Evolutionary conservation across 2,329 filamentous ascomycete genomes (phyloP).

Genomic region (Ophiocordyceps polyrhachis-furcata): DNA sequence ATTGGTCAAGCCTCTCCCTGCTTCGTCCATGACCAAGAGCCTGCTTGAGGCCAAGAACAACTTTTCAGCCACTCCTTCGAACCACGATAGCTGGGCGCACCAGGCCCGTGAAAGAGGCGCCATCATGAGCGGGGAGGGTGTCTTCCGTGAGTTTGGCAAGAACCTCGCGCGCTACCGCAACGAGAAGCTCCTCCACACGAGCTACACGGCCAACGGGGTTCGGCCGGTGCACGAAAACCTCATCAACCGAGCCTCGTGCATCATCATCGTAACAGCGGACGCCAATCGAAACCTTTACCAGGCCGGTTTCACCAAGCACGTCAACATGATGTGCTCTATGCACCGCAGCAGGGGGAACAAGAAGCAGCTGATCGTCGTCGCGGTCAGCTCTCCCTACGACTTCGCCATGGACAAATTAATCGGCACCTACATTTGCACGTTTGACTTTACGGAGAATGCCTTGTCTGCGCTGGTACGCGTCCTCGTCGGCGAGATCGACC

Average conservation of each 20-base stretch:
- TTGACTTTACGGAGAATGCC: conserved; percentile 88
- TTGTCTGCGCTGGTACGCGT: conserved; percentile 69
- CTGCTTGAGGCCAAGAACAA: conserved; percentile 35
- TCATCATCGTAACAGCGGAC: conserved; percentile 83
- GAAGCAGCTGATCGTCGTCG: conserved; percentile 78
- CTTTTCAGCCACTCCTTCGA: conserved; percentile 14
- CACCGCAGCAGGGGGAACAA: conserved; percentile 58
- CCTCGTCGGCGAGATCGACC: conserved; percentile 55
- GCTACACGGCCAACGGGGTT: conserved; percentile 85
- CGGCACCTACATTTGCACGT: conserved; percentile 85
- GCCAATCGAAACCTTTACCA: conserved; percentile 90
- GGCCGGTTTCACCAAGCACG: conserved; percentile 85
- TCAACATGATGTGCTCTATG: conserved; percentile 87
- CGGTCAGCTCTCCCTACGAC: conserved; percentile 90
- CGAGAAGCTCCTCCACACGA: conserved; percentile 79
- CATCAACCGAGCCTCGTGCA: conserved; percentile 71
- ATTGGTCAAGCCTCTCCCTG: conserved; percentile 78
- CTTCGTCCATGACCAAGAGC: conserved; percentile 63
- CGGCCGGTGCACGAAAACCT: conserved; percentile 85
- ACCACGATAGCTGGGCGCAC: conserved; percentile 38
- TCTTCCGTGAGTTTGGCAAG: conserved; percentile 77
- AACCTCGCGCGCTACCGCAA: conserved; percentile 73
- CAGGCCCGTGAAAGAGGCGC: conserved; percentile 36
- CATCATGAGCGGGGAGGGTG: conserved; percentile 80
- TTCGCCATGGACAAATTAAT: conserved; percentile 86